phyloP scores from a whole-genome alignment of 108 stramenopile genomes.

The Ochromonas danica region DNA sequence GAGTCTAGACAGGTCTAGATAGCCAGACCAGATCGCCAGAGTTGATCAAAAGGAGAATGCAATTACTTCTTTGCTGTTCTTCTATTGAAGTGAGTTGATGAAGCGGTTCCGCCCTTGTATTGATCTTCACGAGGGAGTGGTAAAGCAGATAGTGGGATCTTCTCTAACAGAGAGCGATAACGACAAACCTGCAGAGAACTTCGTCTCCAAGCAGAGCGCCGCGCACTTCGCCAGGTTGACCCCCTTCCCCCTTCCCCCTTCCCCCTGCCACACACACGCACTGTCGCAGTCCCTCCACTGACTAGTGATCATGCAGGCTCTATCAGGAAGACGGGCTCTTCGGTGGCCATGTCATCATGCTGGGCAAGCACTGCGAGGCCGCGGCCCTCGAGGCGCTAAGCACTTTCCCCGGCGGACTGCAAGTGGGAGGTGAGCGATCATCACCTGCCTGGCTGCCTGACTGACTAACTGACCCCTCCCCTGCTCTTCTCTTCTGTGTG shows the following conservation, averaged over 20 bases:
- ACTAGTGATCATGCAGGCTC: slow-evolving; percentile 51
- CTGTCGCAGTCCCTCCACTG: too few species aligned
- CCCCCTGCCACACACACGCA: neutral
- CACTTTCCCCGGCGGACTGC: slow-evolving; percentile 81
- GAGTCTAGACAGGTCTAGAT: too few species aligned
- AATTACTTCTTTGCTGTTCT: too few species aligned
- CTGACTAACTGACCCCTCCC: neutral
- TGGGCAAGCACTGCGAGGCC: slow-evolving; percentile 81
- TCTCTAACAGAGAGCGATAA: slow-evolving; percentile 61
- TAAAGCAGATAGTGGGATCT: slow-evolving; percentile 97
- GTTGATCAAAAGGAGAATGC: too few species aligned
- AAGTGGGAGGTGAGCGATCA: slow-evolving; percentile 68
- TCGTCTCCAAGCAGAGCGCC: slow-evolving; percentile 71
- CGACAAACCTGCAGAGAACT: slow-evolving; percentile 69
- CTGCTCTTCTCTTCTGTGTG: neutral
- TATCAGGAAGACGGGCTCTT: slow-evolving; percentile 71
- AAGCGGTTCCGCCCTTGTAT: slow-evolving; percentile 98
- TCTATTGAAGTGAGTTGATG: too few species aligned
- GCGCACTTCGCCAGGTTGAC: slow-evolving; percentile 49
- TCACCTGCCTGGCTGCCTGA: neutral
- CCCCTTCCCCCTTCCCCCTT: neutral
- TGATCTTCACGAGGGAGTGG: slow-evolving; percentile 89
- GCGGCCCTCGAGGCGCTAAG: slow-evolving; percentile 72
- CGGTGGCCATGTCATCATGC: slow-evolving; percentile 97
- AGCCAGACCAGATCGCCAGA: too few species aligned